These are phyloP conservation scores for Teratosphaeria viscida DNA, from an alignment of 2,329 filamentous ascomycete species.

Conservation along the genomic window DNA sequence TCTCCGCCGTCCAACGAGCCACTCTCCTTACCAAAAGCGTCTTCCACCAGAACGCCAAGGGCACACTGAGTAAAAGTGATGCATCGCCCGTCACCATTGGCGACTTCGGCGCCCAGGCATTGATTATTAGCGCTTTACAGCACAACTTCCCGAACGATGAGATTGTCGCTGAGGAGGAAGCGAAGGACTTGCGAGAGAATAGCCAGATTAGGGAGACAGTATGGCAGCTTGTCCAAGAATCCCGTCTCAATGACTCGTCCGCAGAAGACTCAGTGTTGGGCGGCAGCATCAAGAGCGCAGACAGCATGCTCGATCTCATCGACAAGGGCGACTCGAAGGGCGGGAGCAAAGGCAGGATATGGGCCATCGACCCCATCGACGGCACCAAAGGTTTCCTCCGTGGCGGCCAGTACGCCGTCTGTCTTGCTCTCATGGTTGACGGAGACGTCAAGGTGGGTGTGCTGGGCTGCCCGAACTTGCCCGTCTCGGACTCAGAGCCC, in stretches of 20 bases:
- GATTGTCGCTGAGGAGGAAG: conserved; percentile 93
- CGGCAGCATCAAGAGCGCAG: conserved; percentile 54
- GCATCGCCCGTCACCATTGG: conserved; percentile 94
- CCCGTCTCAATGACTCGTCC: conserved; percentile 57
- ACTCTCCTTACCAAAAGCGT: conserved; percentile 65
- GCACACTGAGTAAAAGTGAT: conserved; percentile 88
- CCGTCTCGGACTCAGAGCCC: conserved; percentile 66
- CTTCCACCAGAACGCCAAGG: conserved; percentile 83
- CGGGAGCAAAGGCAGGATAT: conserved; percentile 68
- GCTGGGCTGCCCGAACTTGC: conserved; percentile 89
- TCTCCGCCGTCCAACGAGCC: conserved; percentile 80
- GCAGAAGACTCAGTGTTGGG: conserved; percentile 53
- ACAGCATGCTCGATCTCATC: conserved; percentile 51
- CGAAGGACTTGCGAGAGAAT: conserved; percentile 65
- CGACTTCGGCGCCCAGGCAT: conserved; percentile 92
- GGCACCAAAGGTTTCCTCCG: conserved; percentile 95
- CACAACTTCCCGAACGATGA: conserved; percentile 83
- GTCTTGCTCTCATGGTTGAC: conserved; percentile 82
- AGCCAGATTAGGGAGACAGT: conserved; percentile 60
- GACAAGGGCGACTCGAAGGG: conserved; percentile 56
- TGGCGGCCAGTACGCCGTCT: conserved; percentile 94
- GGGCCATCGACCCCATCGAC: conserved; percentile 95
- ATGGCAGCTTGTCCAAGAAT: conserved; percentile 70
- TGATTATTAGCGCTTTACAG: conserved; percentile 85
- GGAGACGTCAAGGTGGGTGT: conserved; percentile 91